Evolutionary conservation across 2,329 filamentous ascomycete genomes (phyloP).

Genomic region (Ilyonectria sp.): DNA sequence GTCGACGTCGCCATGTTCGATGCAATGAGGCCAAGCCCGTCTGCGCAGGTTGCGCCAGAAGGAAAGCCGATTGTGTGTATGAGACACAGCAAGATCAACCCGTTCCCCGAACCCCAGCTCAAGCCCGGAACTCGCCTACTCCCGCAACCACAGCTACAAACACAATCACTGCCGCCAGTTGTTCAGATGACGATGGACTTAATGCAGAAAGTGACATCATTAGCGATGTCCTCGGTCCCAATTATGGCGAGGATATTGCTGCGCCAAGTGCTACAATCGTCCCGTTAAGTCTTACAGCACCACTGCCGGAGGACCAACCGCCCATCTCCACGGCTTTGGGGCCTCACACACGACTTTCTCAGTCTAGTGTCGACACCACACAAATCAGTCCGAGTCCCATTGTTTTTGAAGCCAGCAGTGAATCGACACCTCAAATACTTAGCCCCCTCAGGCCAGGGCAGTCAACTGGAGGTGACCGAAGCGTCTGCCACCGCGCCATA

Average conservation of each 20-base stretch:
- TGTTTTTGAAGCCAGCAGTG: too few species aligned
- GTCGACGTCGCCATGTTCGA: conserved; percentile 32
- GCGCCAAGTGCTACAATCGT: not conserved
- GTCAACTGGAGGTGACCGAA: not conserved
- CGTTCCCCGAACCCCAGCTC: not conserved
- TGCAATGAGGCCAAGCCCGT: conserved; percentile 31
- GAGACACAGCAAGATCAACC: not conserved
- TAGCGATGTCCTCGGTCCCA: not conserved
- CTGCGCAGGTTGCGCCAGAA: conserved; percentile 35
- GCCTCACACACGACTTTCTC: not conserved
- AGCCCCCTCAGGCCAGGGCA: not conserved
- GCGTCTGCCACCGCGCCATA: not conserved
- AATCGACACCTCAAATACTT: not conserved
- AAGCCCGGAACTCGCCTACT: too few species aligned
- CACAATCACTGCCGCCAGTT: too few species aligned
- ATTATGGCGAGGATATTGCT: not conserved
- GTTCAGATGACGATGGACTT: not conserved
- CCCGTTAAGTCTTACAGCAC: not conserved
- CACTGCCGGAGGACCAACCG: not conserved
- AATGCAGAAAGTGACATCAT: not conserved
- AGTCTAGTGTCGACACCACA: too few species aligned
- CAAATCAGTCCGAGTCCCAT: too few species aligned
- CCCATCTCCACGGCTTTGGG: not conserved
- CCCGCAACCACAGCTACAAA: not conserved
- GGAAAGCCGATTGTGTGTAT: conserved; percentile 2